A percentile compares a stretch with the other conserved stretches of the same genome.
phyloP scores from a whole-genome alignment of 2,329 filamentous ascomycete species.

The Xylariaceae sp. region DNA sequence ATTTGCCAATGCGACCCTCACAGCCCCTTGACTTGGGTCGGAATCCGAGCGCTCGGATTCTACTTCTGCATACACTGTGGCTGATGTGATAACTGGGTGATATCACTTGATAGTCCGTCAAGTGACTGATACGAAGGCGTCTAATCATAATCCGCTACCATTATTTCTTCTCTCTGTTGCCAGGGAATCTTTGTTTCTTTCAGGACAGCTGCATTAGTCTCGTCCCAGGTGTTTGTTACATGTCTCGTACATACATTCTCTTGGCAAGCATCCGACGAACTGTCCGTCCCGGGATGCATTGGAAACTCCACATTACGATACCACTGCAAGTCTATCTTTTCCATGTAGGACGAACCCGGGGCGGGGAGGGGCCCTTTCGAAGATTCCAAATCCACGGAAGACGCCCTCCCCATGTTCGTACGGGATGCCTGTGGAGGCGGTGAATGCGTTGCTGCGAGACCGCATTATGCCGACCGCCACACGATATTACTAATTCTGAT shows the following conservation, averaged over 20 bases:
- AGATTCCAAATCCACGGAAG: neutral
- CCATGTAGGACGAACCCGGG: neutral
- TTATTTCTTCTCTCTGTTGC: neutral
- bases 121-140: neutral
- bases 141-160: neutral
- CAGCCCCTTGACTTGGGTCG: neutral
- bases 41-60: neutral
- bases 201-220: slow-evolving; percentile 17
- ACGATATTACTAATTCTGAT: neutral
- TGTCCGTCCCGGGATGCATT: slow-evolving; percentile 16
- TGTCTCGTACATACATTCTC: slow-evolving; percentile 24
- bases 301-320: neutral
- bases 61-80: neutral
- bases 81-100: neutral
- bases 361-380: neutral
- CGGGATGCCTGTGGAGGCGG: neutral
- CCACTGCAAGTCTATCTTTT: neutral
- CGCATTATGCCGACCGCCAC: neutral
- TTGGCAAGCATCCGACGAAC: slow-evolving; percentile 11
- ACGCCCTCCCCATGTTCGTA: neutral
- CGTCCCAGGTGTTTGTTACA: slow-evolving; percentile 21
- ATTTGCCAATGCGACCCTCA: neutral
- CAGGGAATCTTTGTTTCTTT: slow-evolving; percentile 17
- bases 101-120: neutral
- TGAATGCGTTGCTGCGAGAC: neutral